These are phyloP conservation scores for Macrolepiota fuliginosa DNA, from an alignment of 768 basidiomycete species.

Conservation along the genomic window DNA sequence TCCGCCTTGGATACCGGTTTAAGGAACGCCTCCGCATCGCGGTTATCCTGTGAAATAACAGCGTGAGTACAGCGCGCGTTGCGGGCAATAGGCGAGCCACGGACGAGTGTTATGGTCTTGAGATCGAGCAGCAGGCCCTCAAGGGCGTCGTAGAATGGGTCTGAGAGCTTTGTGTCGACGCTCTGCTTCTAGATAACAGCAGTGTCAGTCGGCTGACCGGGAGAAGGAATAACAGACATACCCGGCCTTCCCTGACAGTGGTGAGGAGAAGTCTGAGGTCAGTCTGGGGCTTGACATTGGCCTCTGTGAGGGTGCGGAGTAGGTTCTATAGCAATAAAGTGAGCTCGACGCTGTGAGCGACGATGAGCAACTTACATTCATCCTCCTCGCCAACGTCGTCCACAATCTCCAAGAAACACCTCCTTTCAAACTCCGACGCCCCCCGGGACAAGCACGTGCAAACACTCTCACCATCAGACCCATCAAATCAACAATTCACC, in stretches of 20 bases:
- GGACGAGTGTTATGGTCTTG: slow-evolving; percentile 68
- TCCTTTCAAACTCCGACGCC: slow-evolving; percentile 19
- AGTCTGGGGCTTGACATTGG: slow-evolving; percentile 64
- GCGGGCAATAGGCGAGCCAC: slow-evolving; percentile 24
- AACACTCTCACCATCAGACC: slow-evolving; percentile 6
- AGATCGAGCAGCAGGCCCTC: slow-evolving; percentile 88
- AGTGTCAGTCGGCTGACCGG: slow-evolving; percentile 12
- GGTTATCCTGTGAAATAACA: slow-evolving; percentile 59
- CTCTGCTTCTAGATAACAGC: slow-evolving; percentile 32
- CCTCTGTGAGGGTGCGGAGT: slow-evolving; percentile 80
- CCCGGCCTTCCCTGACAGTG: slow-evolving; percentile 85
- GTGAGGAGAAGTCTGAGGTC: slow-evolving; percentile 82
- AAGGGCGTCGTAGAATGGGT: slow-evolving; percentile 91
- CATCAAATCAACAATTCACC: neutral
- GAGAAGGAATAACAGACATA: slow-evolving; percentile 40
- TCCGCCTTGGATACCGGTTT: slow-evolving; percentile 90
- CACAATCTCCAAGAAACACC: slow-evolving; percentile 16
- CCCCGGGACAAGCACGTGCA: slow-evolving; percentile 14
- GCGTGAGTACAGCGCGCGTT: slow-evolving; percentile 27
- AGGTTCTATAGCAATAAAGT: slow-evolving; percentile 61
- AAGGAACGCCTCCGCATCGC: slow-evolving; percentile 89
- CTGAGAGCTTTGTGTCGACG: slow-evolving; percentile 70
- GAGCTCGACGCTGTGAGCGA: slow-evolving; percentile 18
- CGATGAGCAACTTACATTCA: slow-evolving; percentile 41
- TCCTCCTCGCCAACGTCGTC: slow-evolving; percentile 26